These are phyloP conservation scores for Pyrenophora graminea DNA, from an alignment of 2,329 filamentous ascomycete species.

Conservation along the genomic window DNA sequence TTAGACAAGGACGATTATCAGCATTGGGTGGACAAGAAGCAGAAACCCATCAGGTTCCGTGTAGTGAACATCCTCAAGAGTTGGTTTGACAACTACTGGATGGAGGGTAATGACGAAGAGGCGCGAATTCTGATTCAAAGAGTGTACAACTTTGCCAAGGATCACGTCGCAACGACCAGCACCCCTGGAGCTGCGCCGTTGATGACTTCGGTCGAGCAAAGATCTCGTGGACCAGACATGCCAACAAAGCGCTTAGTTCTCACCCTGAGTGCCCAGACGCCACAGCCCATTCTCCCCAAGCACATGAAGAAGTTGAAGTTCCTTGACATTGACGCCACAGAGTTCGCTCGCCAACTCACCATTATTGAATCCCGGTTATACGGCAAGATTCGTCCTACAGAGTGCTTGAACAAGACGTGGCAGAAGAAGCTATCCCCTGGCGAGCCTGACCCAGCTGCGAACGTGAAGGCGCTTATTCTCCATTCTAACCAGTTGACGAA, in stretches of 20 bases:
- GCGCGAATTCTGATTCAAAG: conserved; percentile 84
- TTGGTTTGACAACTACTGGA: conserved; percentile 99
- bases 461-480: conserved; percentile 93
- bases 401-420: conserved; percentile 98
- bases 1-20: conserved; percentile 77
- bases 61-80: conserved; percentile 97
- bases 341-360: conserved; percentile 96
- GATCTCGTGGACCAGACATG: conserved; percentile 84
- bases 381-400: conserved; percentile 91
- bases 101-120: conserved; percentile 87
- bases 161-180: conserved; percentile 89
- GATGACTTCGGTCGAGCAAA: conserved; percentile 85
- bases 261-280: conserved; percentile 80
- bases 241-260: conserved; percentile 84
- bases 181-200: conserved; percentile 85
- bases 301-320: conserved; percentile 99
- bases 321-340: conserved; percentile 90
- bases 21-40: conserved; percentile 88
- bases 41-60: conserved; percentile 92
- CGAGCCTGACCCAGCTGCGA: conserved; percentile 83
- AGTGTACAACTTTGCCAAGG: conserved; percentile 87
- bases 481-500: conserved; percentile 99
- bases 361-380: conserved; percentile 96
- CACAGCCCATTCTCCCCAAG: conserved; percentile 90
- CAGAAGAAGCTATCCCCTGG: conserved; percentile 88